Base-by-base conservation (phyloP, 257 asterid species). In the Gentiana macrophylla region DNA sequence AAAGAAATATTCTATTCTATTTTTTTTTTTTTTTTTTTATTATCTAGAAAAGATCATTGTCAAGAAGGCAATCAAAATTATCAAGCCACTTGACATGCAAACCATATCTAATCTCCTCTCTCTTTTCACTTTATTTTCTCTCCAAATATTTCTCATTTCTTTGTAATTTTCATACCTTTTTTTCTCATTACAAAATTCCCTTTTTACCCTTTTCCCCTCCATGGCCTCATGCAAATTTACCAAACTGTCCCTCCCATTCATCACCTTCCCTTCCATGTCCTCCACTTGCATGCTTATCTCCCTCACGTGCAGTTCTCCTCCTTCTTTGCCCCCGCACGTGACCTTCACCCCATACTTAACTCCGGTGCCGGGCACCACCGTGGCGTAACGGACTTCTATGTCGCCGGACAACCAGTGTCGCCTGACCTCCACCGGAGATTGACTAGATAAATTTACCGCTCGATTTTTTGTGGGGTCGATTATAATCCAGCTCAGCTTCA, bases 341-440 rank as follows among this genome's bases (percentile, higher is more conserved):
- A 83, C 78, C 62, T 77, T 65, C 71, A 77, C 89, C 15, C 73
- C 77, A 52, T 79, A 81, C 65, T 74, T 86, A 1, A 79, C 80
- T 32, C 61, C 47, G 41, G 56, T 86, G 8, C 72, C 72, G 0
- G 35, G 50, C 9, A 1, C 67, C 52, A 84, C 81, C 24, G 86
- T 81, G 3, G 79, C 70, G 67, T 69, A 83, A 3, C 77, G 61
- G 4, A 80, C 77, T 61, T 75, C 74, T 6, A 80, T 52, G 12
- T 81, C 89, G 37, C 80, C 90, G 43, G 84, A 77, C 48, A 83
- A 55, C 91, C 97, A 89, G 69, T 85, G 84, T 62, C 80, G 79
- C 53, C 65, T 73, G 62, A 80, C 77, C 6, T 76, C 80, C 57
- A 84, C 86, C 24, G 94, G 86, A 32, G 34, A 53, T 50, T 37